Percentiles rank a stretch among this genome's conserved stretches.
phyloP scores from a whole-genome alignment of 2,329 filamentous ascomycete species.

The Ophiocordyceps camponoti-floridani region DNA sequence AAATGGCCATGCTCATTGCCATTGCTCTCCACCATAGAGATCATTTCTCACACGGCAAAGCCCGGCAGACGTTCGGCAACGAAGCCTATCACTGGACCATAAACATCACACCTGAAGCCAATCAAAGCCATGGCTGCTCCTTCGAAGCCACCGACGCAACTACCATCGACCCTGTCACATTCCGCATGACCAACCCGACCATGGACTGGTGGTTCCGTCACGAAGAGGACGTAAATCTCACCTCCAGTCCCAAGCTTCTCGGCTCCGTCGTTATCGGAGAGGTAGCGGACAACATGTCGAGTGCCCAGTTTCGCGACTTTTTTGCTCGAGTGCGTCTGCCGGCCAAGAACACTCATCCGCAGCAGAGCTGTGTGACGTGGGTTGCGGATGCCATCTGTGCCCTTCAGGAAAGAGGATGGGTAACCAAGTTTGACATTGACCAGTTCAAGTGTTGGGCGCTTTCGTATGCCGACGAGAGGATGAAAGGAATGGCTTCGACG shows the following conservation, averaged over 20 bases:
- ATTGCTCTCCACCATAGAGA: constrained; percentile 12
- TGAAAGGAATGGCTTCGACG: constrained; percentile 4
- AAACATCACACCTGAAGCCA: constrained; percentile 7
- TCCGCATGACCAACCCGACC: constrained; percentile 12
- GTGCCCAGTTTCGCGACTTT: constrained; percentile 6
- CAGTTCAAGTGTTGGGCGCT: constrained; percentile 11
- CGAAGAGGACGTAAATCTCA: constrained; percentile 5
- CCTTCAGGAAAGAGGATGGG: constrained; percentile 10
- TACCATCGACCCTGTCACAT: constrained; percentile 12
- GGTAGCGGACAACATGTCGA: constrained; percentile 1
- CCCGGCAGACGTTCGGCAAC: constrained; percentile 8
- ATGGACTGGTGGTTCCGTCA: constrained; percentile 14
- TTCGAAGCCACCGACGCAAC: constrained; percentile 14
- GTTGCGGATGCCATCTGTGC: constrained; percentile 8
- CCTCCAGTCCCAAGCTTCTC: neutral
- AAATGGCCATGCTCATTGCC: constrained; percentile 4
- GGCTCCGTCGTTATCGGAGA: too few species aligned
- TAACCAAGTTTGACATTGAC: constrained; percentile 7
- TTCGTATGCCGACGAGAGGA: constrained; percentile 11
- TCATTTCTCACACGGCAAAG: constrained; percentile 8
- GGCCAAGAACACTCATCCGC: constrained; percentile 12
- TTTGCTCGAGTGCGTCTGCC: constrained; percentile 10
- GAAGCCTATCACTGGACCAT: constrained; percentile 16
- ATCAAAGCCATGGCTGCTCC: constrained; percentile 3
- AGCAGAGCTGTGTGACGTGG: constrained; percentile 18